These are phyloP conservation scores for Daldinia vernicosa DNA, from an alignment of 495 filamentous ascomycete species.

Conservation along the genomic window DNA sequence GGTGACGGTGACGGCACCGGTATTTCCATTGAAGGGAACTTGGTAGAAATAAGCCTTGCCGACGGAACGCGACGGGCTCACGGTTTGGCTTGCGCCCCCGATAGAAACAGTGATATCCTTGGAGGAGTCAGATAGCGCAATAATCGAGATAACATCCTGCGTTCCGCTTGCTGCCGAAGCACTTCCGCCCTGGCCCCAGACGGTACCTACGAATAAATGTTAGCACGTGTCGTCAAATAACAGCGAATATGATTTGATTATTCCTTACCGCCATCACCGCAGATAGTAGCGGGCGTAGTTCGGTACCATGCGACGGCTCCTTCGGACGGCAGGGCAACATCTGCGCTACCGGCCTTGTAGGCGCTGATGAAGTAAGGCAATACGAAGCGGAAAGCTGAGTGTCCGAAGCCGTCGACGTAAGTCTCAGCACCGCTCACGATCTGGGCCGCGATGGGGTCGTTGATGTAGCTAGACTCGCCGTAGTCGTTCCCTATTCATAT, in stretches of 20 bases:
- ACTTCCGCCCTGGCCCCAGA: conserved; percentile 57
- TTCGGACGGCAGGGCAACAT: conserved; percentile 55
- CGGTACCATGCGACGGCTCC: conserved; percentile 75
- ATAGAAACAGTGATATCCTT: conserved; percentile 60
- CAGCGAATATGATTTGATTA: conserved; percentile 35
- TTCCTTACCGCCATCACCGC: conserved; percentile 52
- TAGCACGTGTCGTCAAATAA: conserved; percentile 5
- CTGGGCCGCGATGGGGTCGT: conserved; percentile 59
- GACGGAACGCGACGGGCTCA: conserved; percentile 47
- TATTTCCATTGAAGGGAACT: conserved; percentile 58
- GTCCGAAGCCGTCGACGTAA: conserved; percentile 57
- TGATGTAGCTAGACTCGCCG: conserved; percentile 80
- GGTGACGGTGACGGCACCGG: conserved; percentile 62
- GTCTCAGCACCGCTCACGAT: conserved; percentile 60
- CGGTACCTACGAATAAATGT: conserved; percentile 45
- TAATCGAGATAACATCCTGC: conserved; percentile 58
- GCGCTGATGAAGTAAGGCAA: conserved; percentile 72
- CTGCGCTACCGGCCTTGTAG: conserved; percentile 64
- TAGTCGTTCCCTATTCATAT: conserved; percentile 75
- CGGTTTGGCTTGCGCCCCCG: conserved; percentile 53
- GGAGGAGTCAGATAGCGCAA: conserved; percentile 50
- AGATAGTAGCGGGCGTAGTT: conserved; percentile 49
- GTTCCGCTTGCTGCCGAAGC: conserved; percentile 51
- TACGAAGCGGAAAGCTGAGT: conserved; percentile 56
- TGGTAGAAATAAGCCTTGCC: conserved; percentile 62